phyloP scores from a whole-genome alignment of 306 rosid species.

The Cyamopsis tetragonoloba region DNA sequence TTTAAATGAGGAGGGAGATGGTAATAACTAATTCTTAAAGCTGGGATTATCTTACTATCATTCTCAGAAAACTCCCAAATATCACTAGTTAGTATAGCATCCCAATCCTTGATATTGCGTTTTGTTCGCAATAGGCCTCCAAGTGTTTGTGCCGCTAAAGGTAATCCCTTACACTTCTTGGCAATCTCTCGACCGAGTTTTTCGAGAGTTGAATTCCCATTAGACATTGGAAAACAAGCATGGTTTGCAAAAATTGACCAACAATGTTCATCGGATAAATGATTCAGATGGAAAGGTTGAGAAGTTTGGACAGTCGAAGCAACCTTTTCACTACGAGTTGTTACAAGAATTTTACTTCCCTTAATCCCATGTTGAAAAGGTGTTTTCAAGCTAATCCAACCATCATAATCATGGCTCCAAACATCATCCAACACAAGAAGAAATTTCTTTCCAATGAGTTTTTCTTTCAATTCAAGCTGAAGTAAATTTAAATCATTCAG shows the following conservation, averaged over 20 bases:
- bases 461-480: neutral
- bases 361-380: neutral
- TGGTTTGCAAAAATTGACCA: conserved; percentile 2
- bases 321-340: neutral
- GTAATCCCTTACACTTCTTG: conserved; percentile 16
- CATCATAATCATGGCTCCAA: neutral
- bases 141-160: conserved; percentile 10
- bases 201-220: neutral
- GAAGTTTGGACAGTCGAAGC: neutral
- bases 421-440: conserved; percentile 26
- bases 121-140: conserved; percentile 18
- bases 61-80: neutral
- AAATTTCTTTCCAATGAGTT: neutral
- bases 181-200: neutral
- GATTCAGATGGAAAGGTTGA: neutral
- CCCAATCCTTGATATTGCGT: neutral
- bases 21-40: conserved; percentile 6
- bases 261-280: neutral
- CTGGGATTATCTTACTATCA: neutral
- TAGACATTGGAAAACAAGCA: neutral
- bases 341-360: conserved; percentile 24
- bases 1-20: conserved; percentile 21
- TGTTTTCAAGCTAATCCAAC: neutral
- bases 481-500: neutral
- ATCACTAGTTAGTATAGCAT: neutral